These are phyloP conservation scores for Gossypium ekmanianum DNA, from an alignment of 345 rosid species.

Conservation along the genomic window DNA sequence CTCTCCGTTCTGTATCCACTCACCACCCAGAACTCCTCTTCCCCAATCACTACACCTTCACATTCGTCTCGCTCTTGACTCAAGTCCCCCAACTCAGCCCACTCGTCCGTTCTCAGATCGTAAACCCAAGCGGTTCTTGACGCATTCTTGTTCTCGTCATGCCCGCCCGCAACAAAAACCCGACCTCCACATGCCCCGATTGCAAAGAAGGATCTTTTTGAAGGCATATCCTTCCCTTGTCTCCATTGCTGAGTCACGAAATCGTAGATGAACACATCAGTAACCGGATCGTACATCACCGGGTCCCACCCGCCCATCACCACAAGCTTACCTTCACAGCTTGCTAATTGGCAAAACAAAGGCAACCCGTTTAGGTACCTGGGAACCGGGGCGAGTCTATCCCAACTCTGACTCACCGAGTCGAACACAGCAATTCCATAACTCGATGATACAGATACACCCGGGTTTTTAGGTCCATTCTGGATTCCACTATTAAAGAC, in stretches of 20 bases:
- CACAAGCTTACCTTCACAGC: slow-evolving; percentile 53
- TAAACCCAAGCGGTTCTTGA: slow-evolving; percentile 52
- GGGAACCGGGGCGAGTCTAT: slow-evolving; percentile 37
- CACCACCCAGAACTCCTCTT: slow-evolving; percentile 54
- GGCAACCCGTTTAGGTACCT: slow-evolving; percentile 51
- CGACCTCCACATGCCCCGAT: slow-evolving; percentile 33
- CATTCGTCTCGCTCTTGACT: slow-evolving; percentile 67
- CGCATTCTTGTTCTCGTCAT: slow-evolving; percentile 69
- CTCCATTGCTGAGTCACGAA: slow-evolving; percentile 45
- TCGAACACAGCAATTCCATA: slow-evolving; percentile 44
- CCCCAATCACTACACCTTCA: slow-evolving; percentile 49
- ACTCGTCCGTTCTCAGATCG: slow-evolving; percentile 45
- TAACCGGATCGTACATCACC: slow-evolving; percentile 44
- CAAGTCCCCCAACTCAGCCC: slow-evolving; percentile 47
- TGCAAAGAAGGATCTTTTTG: slow-evolving; percentile 54
- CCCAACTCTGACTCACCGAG: slow-evolving; percentile 40
- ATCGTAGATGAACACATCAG: slow-evolving; percentile 51
- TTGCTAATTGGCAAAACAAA: slow-evolving; percentile 51
- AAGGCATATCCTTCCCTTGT: slow-evolving; percentile 47
- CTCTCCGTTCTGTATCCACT: slow-evolving; percentile 57
- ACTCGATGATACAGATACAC: slow-evolving; percentile 23
- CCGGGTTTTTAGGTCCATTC: slow-evolving; percentile 25
- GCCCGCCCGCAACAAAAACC: slow-evolving; percentile 57
- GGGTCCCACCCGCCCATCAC: slow-evolving; percentile 75
- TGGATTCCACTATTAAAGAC: slow-evolving; percentile 10